Percentiles rank a stretch among this genome's conserved stretches.
These are phyloP conservation scores for Termitomyces sp. DNA, from an alignment of 768 basidiomycete species.

Conservation along the genomic window DNA sequence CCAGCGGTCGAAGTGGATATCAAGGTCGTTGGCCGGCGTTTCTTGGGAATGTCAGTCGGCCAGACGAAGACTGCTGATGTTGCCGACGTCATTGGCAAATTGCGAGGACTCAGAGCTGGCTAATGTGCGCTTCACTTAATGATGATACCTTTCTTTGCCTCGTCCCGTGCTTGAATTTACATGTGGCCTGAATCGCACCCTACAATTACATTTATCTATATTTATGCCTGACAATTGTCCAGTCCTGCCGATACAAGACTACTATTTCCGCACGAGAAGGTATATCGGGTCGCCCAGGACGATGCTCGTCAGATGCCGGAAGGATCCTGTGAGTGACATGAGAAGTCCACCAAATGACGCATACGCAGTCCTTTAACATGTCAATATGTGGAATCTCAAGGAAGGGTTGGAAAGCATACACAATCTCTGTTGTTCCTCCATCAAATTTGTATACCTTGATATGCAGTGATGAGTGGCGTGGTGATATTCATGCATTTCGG, in stretches of 20 bases:
- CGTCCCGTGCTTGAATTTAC: constrained; percentile 3
- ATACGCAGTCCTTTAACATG: constrained; percentile 75
- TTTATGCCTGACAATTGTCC: constrained; percentile 9
- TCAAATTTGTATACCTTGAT: constrained; percentile 94
- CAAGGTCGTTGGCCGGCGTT: constrained; percentile 34
- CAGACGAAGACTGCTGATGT: constrained; percentile 34
- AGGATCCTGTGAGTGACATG: constrained; percentile 90
- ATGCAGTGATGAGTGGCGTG: neutral
- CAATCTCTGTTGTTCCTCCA: constrained; percentile 75
- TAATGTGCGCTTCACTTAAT: neutral
- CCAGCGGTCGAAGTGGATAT: constrained; percentile 33
- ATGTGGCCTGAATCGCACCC: constrained; percentile 8
- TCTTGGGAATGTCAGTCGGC: constrained; percentile 36
- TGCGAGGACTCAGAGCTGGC: constrained; percentile 39
- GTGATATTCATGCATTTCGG: neutral
- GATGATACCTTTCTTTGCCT: constrained; percentile 1
- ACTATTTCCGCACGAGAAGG: constrained; percentile 77
- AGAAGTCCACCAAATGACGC: constrained; percentile 95
- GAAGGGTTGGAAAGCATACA: constrained; percentile 50
- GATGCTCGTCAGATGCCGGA: constrained; percentile 87
- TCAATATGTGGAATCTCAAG: constrained; percentile 6
- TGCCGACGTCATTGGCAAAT: constrained; percentile 38
- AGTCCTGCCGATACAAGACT: neutral
- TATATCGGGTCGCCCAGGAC: constrained; percentile 94
- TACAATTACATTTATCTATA: constrained; percentile 15